These are phyloP conservation scores for Chaetomiaceae sp. DNA, from an alignment of 2,329 filamentous ascomycete species.

Conservation along the genomic window DNA sequence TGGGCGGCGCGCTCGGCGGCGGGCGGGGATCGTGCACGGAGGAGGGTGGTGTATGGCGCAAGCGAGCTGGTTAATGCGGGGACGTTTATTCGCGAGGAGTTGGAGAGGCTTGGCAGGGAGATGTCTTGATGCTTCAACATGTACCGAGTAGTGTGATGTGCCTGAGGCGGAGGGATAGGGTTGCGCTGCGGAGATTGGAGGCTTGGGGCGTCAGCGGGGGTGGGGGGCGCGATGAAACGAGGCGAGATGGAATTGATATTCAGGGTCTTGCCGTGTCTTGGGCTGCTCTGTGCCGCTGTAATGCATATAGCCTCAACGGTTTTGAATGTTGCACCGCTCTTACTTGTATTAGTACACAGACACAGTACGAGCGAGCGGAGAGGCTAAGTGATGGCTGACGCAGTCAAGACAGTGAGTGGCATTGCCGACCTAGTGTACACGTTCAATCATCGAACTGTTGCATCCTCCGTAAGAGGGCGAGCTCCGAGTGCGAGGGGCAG, in stretches of 20 bases:
- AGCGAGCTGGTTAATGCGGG: conserved; percentile 71
- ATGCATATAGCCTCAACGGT: neutral
- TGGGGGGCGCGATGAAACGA: conserved; percentile 1
- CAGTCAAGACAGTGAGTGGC: too few relatives aligned
- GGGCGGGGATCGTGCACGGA: conserved; percentile 52
- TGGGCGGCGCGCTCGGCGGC: conserved; percentile 76
- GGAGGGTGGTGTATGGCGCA: conserved; percentile 88
- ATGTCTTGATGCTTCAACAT: conserved; percentile 31
- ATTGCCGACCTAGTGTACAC: too few relatives aligned
- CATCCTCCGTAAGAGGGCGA: too few relatives aligned
- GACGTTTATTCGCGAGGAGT: conserved; percentile 59
- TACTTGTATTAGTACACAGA: too few relatives aligned
- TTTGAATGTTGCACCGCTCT: too few relatives aligned
- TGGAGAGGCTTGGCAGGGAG: conserved; percentile 58
- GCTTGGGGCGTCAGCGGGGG: neutral
- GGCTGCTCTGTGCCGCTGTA: neutral
- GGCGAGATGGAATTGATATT: neutral
- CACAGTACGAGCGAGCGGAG: too few relatives aligned
- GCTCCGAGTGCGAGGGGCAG: too few relatives aligned
- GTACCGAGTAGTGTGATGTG: too few relatives aligned
- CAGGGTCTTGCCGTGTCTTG: too few relatives aligned
- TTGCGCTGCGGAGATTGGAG: neutral
- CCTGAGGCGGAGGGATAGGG: too few relatives aligned
- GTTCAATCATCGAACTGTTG: too few relatives aligned
- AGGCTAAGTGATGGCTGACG: too few relatives aligned